Percentiles rank a stretch among this genome's conserved stretches.
phyloP scores from a whole-genome alignment of 345 rosid genomes.

The Nephelium lappaceum region DNA sequence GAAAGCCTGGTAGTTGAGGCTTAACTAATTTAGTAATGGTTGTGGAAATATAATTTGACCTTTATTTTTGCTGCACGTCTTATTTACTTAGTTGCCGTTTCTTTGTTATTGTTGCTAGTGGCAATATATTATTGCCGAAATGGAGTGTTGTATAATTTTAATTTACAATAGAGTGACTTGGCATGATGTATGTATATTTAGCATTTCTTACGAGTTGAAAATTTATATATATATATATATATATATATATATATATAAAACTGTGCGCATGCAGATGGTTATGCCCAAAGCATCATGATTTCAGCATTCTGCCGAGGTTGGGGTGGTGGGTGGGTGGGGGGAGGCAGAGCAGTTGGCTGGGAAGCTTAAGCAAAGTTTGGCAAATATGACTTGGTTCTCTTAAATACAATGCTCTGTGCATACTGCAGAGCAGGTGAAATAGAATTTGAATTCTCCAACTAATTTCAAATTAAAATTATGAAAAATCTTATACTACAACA shows the following conservation, averaged over 20 bases:
- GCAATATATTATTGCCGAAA: background rate
- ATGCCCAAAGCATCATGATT: constrained; percentile 91
- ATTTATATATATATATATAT: background rate
- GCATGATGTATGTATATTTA: background rate
- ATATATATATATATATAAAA: background rate
- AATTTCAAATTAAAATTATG: too few relatives aligned
- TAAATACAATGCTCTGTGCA: constrained; percentile 85
- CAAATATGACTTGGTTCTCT: constrained; percentile 80
- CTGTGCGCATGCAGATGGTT: constrained; percentile 67
- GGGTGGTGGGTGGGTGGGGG: too few relatives aligned
- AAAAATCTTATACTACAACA: too few relatives aligned
- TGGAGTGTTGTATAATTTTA: constrained; percentile 7
- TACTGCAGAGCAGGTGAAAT: constrained; percentile 85
- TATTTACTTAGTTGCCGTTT: background rate
- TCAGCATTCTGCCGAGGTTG: constrained; percentile 78
- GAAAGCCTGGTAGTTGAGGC: background rate
- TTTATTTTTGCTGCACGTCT: background rate
- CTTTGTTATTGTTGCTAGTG: background rate
- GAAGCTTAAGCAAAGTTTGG: constrained; percentile 64
- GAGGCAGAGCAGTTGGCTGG: constrained; percentile 79
- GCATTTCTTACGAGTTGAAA: background rate
- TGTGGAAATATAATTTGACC: background rate
- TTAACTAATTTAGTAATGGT: background rate
- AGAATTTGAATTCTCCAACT: too few relatives aligned
- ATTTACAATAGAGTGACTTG: constrained; percentile 7